phyloP scores from a whole-genome alignment of 2,329 filamentous ascomycete species.

The Stemphylium lycopersici region DNA sequence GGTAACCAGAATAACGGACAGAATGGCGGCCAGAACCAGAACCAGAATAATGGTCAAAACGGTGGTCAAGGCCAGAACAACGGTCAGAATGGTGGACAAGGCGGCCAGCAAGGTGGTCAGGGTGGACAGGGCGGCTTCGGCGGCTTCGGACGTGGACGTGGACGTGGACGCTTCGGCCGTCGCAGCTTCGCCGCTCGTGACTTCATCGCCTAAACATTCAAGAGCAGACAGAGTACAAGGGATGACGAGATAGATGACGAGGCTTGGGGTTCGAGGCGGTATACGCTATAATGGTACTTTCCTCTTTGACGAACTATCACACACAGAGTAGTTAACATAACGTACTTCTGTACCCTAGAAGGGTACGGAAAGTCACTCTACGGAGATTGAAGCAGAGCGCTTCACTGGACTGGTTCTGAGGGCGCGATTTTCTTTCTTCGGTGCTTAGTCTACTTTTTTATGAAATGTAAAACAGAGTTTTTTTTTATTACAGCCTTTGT shows the following conservation, averaged over 20 bases:
- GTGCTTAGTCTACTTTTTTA: conserved; percentile 28
- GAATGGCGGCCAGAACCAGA: conserved; percentile 3
- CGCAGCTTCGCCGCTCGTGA: conserved; percentile 42
- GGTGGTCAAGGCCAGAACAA: background rate
- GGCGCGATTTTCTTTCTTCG: conserved; percentile 28
- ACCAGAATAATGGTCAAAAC: background rate
- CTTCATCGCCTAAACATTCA: conserved; percentile 37
- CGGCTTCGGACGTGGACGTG: conserved; percentile 21
- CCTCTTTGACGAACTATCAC: conserved; percentile 21
- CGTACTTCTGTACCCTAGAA: conserved; percentile 30
- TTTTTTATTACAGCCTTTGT: conserved; percentile 17
- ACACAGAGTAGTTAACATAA: conserved; percentile 29
- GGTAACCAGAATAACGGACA: conserved; percentile 3
- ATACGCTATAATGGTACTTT: conserved; percentile 39
- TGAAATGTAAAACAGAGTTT: conserved; percentile 46
- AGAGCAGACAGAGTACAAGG: background rate
- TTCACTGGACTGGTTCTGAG: conserved; percentile 44
- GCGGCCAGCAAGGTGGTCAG: background rate
- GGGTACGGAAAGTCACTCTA: conserved; percentile 34
- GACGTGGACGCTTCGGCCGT: conserved; percentile 17
- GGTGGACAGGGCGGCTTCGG: conserved; percentile 17
- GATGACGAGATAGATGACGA: conserved; percentile 3
- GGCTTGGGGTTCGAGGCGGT: conserved; percentile 8
- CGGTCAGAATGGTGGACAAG: conserved; percentile 3
- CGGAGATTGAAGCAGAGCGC: conserved; percentile 42